Conservation (phyloP, 1,284 basidiomycete genomes). For the Apiotrichum porosum region DNA sequence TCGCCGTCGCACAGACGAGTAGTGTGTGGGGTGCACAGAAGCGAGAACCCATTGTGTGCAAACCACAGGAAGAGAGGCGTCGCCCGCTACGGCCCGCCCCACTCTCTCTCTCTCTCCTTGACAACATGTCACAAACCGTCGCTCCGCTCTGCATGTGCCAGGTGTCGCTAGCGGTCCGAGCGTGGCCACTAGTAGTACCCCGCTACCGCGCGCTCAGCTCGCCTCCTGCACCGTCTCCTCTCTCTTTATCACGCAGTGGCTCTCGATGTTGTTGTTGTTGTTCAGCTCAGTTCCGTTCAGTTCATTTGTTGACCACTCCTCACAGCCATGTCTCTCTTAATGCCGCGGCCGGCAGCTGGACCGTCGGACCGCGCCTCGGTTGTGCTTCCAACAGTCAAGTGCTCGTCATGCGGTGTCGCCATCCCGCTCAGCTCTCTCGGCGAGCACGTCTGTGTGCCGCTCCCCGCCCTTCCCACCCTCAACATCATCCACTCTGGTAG, state of each 20-base stretch:
- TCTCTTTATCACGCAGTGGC: neutral
- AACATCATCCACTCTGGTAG: neutral
- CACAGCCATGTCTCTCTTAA: conserved; percentile 13
- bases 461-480: conserved; percentile 36
- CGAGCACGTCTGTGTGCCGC: conserved; percentile 61
- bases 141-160: no score
- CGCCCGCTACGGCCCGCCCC: no score
- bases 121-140: no score
- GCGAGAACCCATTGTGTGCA: no score
- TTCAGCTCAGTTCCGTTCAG: neutral
- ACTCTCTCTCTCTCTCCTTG: no score
- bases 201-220: no score
- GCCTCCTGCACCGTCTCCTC: neutral
- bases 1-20: no score
- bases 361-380: conserved; percentile 59
- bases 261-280: neutral
- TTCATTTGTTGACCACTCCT: no score
- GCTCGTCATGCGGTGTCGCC: conserved; percentile 64
- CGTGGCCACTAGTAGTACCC: no score
- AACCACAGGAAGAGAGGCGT: no score
- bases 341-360: conserved; percentile 10
- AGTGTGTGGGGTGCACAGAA: no score
- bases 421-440: conserved; percentile 66
- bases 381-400: conserved; percentile 72
- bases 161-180: no score